A percentile compares a stretch with the other conserved stretches of the same genome.
phyloP scores from a whole-genome alignment of 2,329 filamentous ascomycete species.

The Triangularia verruculosa region DNA sequence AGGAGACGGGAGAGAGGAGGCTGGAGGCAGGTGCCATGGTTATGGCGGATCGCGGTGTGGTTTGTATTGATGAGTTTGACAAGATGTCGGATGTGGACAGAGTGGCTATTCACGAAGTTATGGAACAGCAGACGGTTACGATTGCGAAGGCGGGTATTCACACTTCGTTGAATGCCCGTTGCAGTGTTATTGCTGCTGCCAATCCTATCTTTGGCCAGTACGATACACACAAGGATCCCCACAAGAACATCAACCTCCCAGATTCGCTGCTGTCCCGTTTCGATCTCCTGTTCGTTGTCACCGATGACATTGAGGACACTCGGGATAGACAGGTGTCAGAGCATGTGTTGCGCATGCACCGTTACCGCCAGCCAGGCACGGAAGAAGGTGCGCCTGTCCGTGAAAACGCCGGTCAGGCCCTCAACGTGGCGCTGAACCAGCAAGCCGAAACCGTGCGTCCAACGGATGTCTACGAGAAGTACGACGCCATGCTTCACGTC shows the following conservation, averaged over 20 bases:
- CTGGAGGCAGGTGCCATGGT: conserved; percentile 99
- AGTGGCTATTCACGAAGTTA: conserved; percentile 99
- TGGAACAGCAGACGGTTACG: conserved; percentile 99
- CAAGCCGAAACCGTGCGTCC: conserved; percentile 69
- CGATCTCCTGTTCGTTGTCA: conserved; percentile 95
- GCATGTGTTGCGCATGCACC: conserved; percentile 95
- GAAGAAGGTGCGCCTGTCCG: conserved; percentile 94
- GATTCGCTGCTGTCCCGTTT: conserved; percentile 98
- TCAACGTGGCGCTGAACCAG: conserved; percentile 82
- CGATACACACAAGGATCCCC: conserved; percentile 96
- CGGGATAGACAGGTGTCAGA: conserved; percentile 90
- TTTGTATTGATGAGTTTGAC: conserved; percentile 99
- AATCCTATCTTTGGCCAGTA: conserved; percentile 99
- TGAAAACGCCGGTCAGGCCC: conserved; percentile 77
- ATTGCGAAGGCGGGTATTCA: conserved; percentile 99
- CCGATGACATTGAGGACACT: conserved; percentile 94
- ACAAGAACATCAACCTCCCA: conserved; percentile 96
- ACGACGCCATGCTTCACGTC: conserved; percentile 90
- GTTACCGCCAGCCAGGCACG: conserved; percentile 85
- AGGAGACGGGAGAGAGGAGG: conserved; percentile 92
- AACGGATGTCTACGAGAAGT: conserved; percentile 94
- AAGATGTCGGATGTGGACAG: conserved; percentile 99
- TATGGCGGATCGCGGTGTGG: conserved; percentile 90
- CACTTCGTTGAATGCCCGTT: conserved; percentile 92
- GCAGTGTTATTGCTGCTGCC: conserved; percentile 92